Conservation (phyloP, 345 rosid genomes). For the Linum tenue region DNA sequence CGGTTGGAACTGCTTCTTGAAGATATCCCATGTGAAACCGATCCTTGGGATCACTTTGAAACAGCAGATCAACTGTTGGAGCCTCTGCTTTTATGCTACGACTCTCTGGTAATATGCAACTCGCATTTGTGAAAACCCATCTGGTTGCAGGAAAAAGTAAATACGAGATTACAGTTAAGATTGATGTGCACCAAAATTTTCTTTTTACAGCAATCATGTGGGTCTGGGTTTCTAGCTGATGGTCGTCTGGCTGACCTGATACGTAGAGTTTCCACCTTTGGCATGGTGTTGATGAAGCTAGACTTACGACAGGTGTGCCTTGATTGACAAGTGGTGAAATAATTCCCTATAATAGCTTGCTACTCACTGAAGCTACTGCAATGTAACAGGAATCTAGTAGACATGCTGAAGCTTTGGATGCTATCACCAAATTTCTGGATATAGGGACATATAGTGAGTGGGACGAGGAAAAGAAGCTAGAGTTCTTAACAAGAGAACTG, state of each 20-base stretch:
- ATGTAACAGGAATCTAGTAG: slow-evolving; percentile 73
- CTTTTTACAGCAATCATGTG: slow-evolving; percentile 66
- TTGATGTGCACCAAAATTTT: slow-evolving; percentile 4
- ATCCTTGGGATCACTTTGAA: slow-evolving; percentile 69
- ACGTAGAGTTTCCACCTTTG: slow-evolving; percentile 81
- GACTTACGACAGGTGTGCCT: slow-evolving; percentile 85
- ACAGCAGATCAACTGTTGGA: slow-evolving; percentile 71
- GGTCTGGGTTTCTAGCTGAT: slow-evolving; percentile 81
- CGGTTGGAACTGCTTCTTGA: slow-evolving; percentile 82
- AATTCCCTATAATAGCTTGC: neutral
- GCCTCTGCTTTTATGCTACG: slow-evolving; percentile 77
- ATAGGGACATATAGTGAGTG: slow-evolving; percentile 93
- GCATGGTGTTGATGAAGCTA: slow-evolving; percentile 88
- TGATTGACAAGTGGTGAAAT: neutral
- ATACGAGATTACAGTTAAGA: slow-evolving; percentile 1
- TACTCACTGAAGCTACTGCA: slow-evolving; percentile 14
- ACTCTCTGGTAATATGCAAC: slow-evolving; percentile 54
- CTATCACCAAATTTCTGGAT: slow-evolving; percentile 75
- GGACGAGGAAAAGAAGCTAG: slow-evolving; percentile 88
- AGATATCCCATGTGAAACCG: slow-evolving; percentile 89
- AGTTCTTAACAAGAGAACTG: slow-evolving; percentile 71
- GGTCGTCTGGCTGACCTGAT: slow-evolving; percentile 89
- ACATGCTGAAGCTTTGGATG: slow-evolving; percentile 79
- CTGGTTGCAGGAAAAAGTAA: neutral
- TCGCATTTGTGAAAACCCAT: neutral